phyloP scores from a whole-genome alignment of 2,329 filamentous ascomycete genomes.

The Ophiostoma sp. region DNA sequence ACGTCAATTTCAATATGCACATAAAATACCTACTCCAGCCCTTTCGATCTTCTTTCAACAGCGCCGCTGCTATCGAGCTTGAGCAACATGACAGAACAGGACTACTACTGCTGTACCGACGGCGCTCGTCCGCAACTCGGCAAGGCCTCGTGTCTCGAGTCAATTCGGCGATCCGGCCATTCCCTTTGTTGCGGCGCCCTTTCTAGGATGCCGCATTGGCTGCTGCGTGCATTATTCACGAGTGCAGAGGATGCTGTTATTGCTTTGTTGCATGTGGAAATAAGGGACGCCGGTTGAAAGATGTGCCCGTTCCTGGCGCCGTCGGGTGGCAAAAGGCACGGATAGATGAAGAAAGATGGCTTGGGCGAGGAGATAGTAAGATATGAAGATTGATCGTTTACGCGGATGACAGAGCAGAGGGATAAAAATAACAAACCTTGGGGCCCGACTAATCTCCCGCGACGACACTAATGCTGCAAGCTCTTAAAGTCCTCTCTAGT shows the following conservation, averaged over 20 bases:
- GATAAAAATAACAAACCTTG: background rate
- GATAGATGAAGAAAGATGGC: background rate
- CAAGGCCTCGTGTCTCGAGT: background rate
- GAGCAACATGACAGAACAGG: background rate
- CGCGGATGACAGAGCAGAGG: background rate
- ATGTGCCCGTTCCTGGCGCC: slow-evolving; percentile 12
- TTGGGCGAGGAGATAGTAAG: background rate
- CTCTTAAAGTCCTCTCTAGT: slow-evolving; percentile 13
- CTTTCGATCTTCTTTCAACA: too few relatives aligned
- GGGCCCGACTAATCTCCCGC: background rate
- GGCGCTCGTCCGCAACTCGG: background rate
- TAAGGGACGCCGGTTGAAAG: slow-evolving; percentile 5
- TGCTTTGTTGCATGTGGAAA: background rate
- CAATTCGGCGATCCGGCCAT: background rate
- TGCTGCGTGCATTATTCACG: too few relatives aligned
- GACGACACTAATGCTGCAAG: slow-evolving; percentile 15
- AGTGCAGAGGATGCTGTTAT: background rate
- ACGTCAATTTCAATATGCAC: background rate
- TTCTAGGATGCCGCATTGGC: background rate
- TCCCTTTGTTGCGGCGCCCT: background rate
- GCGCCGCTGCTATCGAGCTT: too few relatives aligned
- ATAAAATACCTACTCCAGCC: too few relatives aligned
- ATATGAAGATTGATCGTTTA: background rate
- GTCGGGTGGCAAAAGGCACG: background rate
- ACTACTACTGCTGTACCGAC: background rate